Evolutionary conservation across 163 green algal species (phyloP).

Genomic region (Volvox carteri): DNA sequence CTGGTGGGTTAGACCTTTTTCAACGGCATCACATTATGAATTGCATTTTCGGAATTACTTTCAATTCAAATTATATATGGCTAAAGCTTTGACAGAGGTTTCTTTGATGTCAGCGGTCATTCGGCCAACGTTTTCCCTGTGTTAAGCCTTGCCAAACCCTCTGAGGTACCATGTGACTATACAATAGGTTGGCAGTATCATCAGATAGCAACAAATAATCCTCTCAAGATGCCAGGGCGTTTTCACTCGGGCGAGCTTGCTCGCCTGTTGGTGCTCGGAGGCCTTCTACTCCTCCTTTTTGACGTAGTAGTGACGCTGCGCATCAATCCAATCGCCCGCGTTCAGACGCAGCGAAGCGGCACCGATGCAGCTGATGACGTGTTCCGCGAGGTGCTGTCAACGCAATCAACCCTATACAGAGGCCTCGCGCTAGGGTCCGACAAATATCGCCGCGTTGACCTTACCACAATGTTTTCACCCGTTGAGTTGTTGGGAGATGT

Average conservation of each 20-base stretch:
- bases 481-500: neutral
- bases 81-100: too few relatives aligned
- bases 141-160: too few relatives aligned
- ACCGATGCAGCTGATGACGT: neutral
- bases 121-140: too few relatives aligned
- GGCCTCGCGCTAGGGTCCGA: neutral
- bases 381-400: constrained; percentile 17
- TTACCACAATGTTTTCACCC: neutral
- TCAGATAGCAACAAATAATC: neutral
- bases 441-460: neutral
- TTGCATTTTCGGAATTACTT: too few relatives aligned
- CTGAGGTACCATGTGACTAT: too few relatives aligned
- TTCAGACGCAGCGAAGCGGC: neutral
- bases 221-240: neutral
- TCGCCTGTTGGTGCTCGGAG: neutral
- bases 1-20: too few relatives aligned
- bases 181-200: neutral
- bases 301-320: neutral
- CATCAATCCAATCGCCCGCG: neutral
- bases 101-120: too few relatives aligned
- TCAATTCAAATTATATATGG: too few relatives aligned
- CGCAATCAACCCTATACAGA: constrained; percentile 3
- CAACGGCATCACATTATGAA: too few relatives aligned
- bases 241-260: neutral
- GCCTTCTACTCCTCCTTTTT: neutral